Base-by-base conservation (phyloP, 352 stramenopile genomes). In the Phytophthora aleatoria region DNA sequence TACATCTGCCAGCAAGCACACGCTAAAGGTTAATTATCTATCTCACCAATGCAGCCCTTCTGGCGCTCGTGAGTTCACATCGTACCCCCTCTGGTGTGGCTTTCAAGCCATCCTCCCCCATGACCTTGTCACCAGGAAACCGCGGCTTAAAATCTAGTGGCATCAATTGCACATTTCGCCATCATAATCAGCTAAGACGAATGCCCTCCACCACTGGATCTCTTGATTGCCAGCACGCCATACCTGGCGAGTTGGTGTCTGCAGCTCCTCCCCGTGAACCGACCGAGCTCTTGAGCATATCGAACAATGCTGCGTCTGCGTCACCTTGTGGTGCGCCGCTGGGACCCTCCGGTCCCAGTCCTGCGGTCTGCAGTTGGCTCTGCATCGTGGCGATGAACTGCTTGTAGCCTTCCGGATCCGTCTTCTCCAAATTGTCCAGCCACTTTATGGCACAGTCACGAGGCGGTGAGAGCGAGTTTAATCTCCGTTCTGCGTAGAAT, bases 61-160 rank as follows among this genome's bases (percentile, higher is more conserved):
- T 26, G n/a, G 43, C 5, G 57, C 4, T 48, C 38, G 9, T n/a
- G 12, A 42, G 6, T 38, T 47, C 33, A 9, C 20, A 15, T 53
- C 69, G 28, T 75, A 93, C 85, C 20, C 86, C 86, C 67, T 92
- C 80, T 42, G 84, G 64, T 11, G 79, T 82, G 15, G 65, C 63
- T 48, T 75, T 77, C 44, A 93, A 54, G 0, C 86, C 86, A 33
- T 77, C 56, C 33, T 71, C 57, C 16, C 73, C 79, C 84, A 94
- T 94, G 30, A 91, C 72, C 26, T 89, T 91, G 51, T 89, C 81
- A 9, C 84, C 84, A 31, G 82, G 84, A 55, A 94, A 92, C 15
- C 57, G 63, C 4, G 81, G 79, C 44, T 78, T 86, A 51, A 94
- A 92, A 3, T 66, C 71, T 81, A 50, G 10, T 35, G n/a, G 1